These are phyloP conservation scores for Saccharomycopsis lassenensis DNA, from an alignment of 805 yeast species.

Conservation along the genomic window DNA sequence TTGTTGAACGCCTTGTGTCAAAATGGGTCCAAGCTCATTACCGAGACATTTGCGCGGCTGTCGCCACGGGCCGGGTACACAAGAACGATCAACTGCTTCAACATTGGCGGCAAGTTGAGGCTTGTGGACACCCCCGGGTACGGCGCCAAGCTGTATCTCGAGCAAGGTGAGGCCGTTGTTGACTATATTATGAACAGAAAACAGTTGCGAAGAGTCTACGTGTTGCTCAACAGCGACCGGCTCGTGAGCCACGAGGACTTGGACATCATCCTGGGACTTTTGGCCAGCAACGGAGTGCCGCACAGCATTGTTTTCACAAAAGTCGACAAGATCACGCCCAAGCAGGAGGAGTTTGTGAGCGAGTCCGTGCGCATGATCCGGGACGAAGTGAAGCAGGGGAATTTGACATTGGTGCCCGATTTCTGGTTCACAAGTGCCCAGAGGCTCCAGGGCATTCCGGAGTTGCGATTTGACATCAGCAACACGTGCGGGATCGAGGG, in stretches of 20 bases:
- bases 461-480: too few species aligned
- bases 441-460: too few species aligned
- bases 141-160: constrained; percentile 53
- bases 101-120: constrained; percentile 45
- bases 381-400: too few species aligned
- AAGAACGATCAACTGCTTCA: constrained; percentile 58
- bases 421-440: too few species aligned
- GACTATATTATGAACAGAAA: constrained; percentile 48
- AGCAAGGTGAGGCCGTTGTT: constrained; percentile 62
- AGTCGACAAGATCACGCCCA: constrained; percentile 51
- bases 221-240: constrained; percentile 48
- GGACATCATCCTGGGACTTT: constrained; percentile 34
- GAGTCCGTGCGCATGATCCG: too few species aligned
- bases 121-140: constrained; percentile 87
- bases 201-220: constrained; percentile 44
- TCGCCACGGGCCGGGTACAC: constrained; percentile 48
- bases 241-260: constrained; percentile 53
- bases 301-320: constrained; percentile 74
- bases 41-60: constrained; percentile 37
- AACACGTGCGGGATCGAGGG: too few species aligned
- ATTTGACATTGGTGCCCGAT: too few species aligned
- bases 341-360: neutral
- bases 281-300: constrained; percentile 46
- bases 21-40: constrained; percentile 24
- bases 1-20: constrained; percentile 52